phyloP scores from a whole-genome alignment of 1,284 basidiomycete species.

The Boletellus deceptivus region DNA sequence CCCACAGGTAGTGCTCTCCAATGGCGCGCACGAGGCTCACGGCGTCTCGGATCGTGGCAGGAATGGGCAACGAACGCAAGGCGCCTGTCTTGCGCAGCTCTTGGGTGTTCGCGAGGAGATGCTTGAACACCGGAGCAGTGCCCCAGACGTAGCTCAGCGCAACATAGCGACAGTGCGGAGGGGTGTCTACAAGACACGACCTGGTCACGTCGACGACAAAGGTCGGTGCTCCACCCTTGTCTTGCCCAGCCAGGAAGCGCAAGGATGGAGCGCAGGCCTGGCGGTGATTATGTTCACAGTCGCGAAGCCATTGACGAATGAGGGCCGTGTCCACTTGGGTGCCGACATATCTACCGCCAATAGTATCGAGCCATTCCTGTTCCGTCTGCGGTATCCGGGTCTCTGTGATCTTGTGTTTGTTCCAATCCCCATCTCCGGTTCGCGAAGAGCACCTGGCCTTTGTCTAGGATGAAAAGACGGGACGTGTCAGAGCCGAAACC shows the following conservation, averaged over 20 bases:
- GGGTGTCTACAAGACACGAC: conserved; percentile 16
- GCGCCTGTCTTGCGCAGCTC: conserved; percentile 9
- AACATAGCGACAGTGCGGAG: conserved; percentile 18
- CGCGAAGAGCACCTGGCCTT: neutral
- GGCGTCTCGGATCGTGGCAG: conserved; percentile 21
- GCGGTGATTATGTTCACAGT: conserved; percentile 16
- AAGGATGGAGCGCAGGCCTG: conserved; percentile 4
- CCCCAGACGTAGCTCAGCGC: conserved; percentile 26
- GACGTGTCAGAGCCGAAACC: neutral
- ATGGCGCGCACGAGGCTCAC: conserved; percentile 16
- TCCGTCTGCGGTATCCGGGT: neutral
- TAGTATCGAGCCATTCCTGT: conserved; percentile 3
- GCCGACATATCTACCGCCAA: conserved; percentile 18
- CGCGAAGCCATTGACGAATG: conserved; percentile 18
- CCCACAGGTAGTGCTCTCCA: conserved; percentile 24
- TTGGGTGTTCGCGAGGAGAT: conserved; percentile 12
- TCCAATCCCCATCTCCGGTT: neutral
- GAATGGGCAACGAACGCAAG: conserved; percentile 9
- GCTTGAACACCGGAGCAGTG: conserved; percentile 11
- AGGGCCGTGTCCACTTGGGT: conserved; percentile 11
- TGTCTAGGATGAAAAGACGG: conserved; percentile 5
- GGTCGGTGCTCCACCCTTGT: neutral
- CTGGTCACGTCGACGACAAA: conserved; percentile 18
- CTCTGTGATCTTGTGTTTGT: neutral
- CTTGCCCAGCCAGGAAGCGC: neutral